These are phyloP conservation scores for Aspergillus indologenus DNA, from an alignment of 495 filamentous ascomycete species.

Conservation along the genomic window DNA sequence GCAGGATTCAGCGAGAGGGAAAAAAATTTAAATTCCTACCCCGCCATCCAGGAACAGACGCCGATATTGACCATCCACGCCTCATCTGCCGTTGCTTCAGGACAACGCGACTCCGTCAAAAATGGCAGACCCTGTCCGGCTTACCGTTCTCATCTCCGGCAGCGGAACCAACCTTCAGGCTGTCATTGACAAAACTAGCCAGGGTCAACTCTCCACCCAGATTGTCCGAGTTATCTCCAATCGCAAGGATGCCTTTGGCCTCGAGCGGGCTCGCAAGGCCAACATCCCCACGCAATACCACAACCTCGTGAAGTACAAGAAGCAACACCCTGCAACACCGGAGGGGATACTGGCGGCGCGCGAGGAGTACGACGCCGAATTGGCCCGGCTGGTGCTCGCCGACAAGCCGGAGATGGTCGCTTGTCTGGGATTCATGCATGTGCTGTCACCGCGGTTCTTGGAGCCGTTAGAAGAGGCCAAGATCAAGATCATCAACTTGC, in stretches of 20 bases:
- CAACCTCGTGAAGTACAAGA: slow-evolving; percentile 73
- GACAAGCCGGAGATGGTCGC: slow-evolving; percentile 70
- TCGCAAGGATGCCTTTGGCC: slow-evolving; percentile 74
- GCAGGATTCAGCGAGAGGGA: background rate
- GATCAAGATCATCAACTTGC: slow-evolving; percentile 79
- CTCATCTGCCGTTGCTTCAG: background rate
- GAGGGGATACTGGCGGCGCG: slow-evolving; percentile 53
- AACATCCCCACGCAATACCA: slow-evolving; percentile 80
- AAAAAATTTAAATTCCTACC: background rate
- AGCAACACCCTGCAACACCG: slow-evolving; percentile 42
- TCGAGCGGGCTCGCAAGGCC: slow-evolving; percentile 64
- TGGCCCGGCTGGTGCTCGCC: slow-evolving; percentile 68
- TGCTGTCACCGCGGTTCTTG: slow-evolving; percentile 62
- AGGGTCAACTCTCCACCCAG: slow-evolving; percentile 53
- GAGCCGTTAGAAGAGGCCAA: slow-evolving; percentile 57
- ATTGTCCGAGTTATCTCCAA: slow-evolving; percentile 83
- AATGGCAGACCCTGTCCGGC: slow-evolving; percentile 38
- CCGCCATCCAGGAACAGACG: background rate
- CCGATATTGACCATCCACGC: background rate
- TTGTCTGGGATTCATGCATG: slow-evolving; percentile 51
- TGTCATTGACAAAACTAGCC: slow-evolving; percentile 69
- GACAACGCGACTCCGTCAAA: slow-evolving; percentile 2
- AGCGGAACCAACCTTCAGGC: slow-evolving; percentile 88
- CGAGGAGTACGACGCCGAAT: slow-evolving; percentile 73
- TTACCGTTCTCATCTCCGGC: slow-evolving; percentile 72